A percentile compares a stretch with the other conserved stretches of the same genome.
These are phyloP conservation scores for Amphibolis antarctica DNA, from an alignment of 106 monocot species.

Conservation along the genomic window DNA sequence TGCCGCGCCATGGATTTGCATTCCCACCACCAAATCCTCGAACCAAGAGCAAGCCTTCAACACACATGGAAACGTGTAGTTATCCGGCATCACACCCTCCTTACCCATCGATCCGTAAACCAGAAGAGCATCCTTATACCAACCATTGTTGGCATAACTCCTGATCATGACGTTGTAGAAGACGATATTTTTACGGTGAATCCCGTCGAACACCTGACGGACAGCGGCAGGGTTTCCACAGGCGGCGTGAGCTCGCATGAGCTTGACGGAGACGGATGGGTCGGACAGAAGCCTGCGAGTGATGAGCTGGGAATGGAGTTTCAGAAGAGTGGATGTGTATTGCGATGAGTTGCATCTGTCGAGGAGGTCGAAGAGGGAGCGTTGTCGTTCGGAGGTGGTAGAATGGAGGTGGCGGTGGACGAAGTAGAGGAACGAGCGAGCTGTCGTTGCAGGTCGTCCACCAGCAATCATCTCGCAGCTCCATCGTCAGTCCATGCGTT, in stretches of 20 bases:
- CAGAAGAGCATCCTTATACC: constrained; percentile 34
- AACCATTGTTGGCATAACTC: constrained; percentile 38
- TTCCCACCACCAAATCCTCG: constrained; percentile 19
- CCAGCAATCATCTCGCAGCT: too few relatives aligned
- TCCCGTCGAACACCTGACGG: constrained; percentile 57
- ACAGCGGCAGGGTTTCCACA: constrained; percentile 32
- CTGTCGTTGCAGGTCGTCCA: too few relatives aligned
- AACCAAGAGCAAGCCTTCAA: constrained; percentile 51
- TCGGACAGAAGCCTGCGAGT: constrained; percentile 21
- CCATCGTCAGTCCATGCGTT: too few relatives aligned
- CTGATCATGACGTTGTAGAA: constrained; percentile 90
- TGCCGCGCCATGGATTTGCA: constrained; percentile 36
- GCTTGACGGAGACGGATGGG: constrained; percentile 43
- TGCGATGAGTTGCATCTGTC: constrained; percentile 32
- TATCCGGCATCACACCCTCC: constrained; percentile 27
- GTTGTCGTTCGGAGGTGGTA: not conserved
- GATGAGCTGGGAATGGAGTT: constrained; percentile 28
- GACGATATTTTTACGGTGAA: constrained; percentile 26
- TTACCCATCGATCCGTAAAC: constrained; percentile 34
- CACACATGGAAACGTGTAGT: constrained; percentile 61
- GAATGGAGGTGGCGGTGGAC: too few relatives aligned
- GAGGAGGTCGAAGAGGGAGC: constrained; percentile 3
- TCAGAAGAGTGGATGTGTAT: constrained; percentile 20
- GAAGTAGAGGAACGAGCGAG: too few relatives aligned
- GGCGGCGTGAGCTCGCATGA: constrained; percentile 56